Percentiles rank a stretch among this genome's conserved stretches.
Conservation (phyloP, 768 basidiomycete genomes). For the Tricholomella constricta region DNA sequence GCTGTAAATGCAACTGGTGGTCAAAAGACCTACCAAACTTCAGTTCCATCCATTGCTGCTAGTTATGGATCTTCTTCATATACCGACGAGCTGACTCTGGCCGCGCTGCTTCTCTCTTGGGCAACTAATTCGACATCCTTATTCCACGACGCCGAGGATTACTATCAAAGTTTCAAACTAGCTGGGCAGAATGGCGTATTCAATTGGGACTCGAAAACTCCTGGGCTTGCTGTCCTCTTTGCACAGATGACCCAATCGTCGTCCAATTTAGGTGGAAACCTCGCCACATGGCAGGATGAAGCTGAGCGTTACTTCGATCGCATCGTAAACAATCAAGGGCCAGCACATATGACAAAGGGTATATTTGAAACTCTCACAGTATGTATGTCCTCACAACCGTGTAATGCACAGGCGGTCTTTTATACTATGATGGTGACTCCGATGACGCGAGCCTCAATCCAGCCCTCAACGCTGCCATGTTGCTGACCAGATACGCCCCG, state of each 20-base stretch:
- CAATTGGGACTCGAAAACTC: constrained; percentile 89
- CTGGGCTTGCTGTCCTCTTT: constrained; percentile 74
- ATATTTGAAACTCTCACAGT: constrained; percentile 15
- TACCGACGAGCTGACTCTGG: constrained; percentile 72
- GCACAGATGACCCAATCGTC: constrained; percentile 69
- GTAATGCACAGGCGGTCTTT: constrained; percentile 61
- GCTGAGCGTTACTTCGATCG: constrained; percentile 78
- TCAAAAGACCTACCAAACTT: constrained; percentile 64
- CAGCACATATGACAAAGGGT: constrained; percentile 66
- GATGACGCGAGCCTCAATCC: constrained; percentile 81
- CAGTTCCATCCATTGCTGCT: constrained; percentile 61
- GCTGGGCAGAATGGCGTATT: constrained; percentile 58
- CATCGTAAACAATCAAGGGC: constrained; percentile 59
- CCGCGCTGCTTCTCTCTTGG: constrained; percentile 75
- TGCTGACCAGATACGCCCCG: constrained; percentile 74
- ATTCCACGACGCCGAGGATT: constrained; percentile 63
- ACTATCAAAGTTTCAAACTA: constrained; percentile 61
- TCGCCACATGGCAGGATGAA: constrained; percentile 65
- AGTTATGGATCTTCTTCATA: constrained; percentile 76
- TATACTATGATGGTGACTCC: constrained; percentile 85
- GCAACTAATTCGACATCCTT: constrained; percentile 62
- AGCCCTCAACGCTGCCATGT: constrained; percentile 85
- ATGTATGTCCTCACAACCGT: not conserved
- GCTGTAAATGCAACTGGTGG: constrained; percentile 69
- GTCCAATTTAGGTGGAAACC: constrained; percentile 53